Percentiles rank a stretch among this genome's conserved stretches.
Conservation (phyloP, 768 basidiomycete species). For the Chalciporus pseudorubinellus region DNA sequence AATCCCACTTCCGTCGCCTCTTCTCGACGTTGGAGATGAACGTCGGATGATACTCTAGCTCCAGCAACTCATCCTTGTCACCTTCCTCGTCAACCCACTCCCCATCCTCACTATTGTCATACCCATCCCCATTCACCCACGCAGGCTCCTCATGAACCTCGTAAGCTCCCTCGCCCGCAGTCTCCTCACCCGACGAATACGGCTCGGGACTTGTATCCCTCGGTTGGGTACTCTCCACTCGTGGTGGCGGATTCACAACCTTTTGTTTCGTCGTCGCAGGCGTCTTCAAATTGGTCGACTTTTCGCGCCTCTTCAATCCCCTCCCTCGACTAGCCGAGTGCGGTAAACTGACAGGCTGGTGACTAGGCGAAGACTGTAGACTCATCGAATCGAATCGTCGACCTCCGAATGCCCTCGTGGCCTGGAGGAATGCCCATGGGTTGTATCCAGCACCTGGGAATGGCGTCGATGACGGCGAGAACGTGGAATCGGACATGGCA, state of each 20-base stretch:
- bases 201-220: constrained; percentile 78
- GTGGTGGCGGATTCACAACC: constrained; percentile 60
- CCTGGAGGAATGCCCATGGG: constrained; percentile 72
- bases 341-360: constrained; percentile 42
- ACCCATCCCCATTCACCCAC: constrained; percentile 29
- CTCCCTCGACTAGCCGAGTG: constrained; percentile 45
- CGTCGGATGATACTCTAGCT: constrained; percentile 73
- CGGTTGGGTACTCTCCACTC: constrained; percentile 82
- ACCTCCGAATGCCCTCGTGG: constrained; percentile 46
- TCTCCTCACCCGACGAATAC: constrained; percentile 75
- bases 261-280: constrained; percentile 24
- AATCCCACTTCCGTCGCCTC: constrained; percentile 68
- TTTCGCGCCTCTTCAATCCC: constrained; percentile 46
- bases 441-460: constrained; percentile 64
- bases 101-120: constrained; percentile 35
- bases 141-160: constrained; percentile 41
- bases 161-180: constrained; percentile 60
- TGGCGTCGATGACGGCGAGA: constrained; percentile 74
- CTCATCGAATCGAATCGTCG: constrained; percentile 52
- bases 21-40: constrained; percentile 67
- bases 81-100: constrained; percentile 76
- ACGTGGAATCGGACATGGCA: constrained; percentile 65
- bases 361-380: constrained; percentile 44
- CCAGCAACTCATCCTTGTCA: constrained; percentile 68
- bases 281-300: constrained; percentile 34